These are phyloP conservation scores for Quercus glauca DNA, from an alignment of 306 rosid genomes.

Conservation along the genomic window DNA sequence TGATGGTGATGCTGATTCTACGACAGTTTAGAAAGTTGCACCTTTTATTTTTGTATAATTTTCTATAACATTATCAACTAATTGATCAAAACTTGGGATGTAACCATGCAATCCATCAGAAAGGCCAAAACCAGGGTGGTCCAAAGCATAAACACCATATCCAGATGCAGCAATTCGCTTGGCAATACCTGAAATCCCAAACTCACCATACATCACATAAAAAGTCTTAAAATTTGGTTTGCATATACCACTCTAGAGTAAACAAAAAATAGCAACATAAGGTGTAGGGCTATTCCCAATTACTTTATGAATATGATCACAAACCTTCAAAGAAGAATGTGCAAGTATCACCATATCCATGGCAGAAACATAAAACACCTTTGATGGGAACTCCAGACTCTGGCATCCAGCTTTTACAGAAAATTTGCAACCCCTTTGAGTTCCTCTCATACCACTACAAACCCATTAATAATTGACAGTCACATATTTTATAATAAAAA, in stretches of 20 bases:
- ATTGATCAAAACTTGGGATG: conserved; percentile 61
- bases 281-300: neutral
- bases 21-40: conserved; percentile 15
- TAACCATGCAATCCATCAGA: conserved; percentile 91
- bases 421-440: conserved; percentile 76
- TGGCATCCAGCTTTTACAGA: conserved; percentile 91
- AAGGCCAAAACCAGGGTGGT: conserved; percentile 86
- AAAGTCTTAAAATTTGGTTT: neutral
- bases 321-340: conserved; percentile 93
- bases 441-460: conserved; percentile 72
- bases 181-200: conserved; percentile 63
- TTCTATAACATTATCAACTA: conserved; percentile 70
- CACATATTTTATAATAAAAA: neutral
- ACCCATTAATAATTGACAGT: neutral
- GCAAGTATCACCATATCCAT: conserved; percentile 98
- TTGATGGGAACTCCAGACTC: conserved; percentile 50
- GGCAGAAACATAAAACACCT: conserved; percentile 79
- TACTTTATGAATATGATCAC: conserved; percentile 8
- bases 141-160: conserved; percentile 76
- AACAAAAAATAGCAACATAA: neutral
- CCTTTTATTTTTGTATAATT: conserved; percentile 65
- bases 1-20: neutral
- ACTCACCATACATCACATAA: neutral
- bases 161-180: conserved; percentile 74
- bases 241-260: neutral